Base-by-base conservation (phyloP, 2,329 filamentous ascomycete genomes). In the Shiraia bambusicola region DNA sequence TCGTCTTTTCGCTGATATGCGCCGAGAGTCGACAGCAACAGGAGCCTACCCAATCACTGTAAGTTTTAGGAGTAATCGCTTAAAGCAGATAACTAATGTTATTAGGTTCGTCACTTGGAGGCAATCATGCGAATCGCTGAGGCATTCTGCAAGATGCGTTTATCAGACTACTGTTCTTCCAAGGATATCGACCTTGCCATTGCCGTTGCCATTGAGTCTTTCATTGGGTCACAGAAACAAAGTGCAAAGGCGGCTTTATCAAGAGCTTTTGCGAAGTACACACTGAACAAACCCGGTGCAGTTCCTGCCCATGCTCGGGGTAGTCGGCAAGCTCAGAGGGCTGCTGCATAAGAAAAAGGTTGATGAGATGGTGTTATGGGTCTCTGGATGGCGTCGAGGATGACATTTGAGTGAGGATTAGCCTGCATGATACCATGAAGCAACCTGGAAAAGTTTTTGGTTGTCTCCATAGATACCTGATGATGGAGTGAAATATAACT, bases 1-100 rank as follows among this genome's bases (percentile, higher is more conserved):
- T 2, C 81, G 92, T 36, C 76, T 98, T 7, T 98, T 97, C 66
- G 88, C 91, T 19, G 93, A 98, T 65, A 97, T 98, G 92, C 79
- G 93, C 56, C 79, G 90, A 55, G 93, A 98, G 71, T 91, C 86
- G 16, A 74, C 96, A 48, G 91, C 91, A 1, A 98, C 93, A 16
- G 93, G 93, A 15, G 93, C 92, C 15, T 98, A 97, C 69, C 93
- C 93, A 4, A 98, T 98, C 50, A 98, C 93, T 17, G 93, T 97
- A 79, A 74, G 88, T 63, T 26, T 29, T 28, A 14, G 5, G 25
- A 17, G 3, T 15, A 7, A 11, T 31, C 10, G 6, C 3, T 28
- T 17, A 6, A 15, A 40, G 2, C 12, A 37, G 8, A 15, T 34
- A 28, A 52, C 66, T 37, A 63, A 36, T 11, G 39, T 29, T n/a